Base-by-base conservation (phyloP, 805 yeast genomes). In the Tetrapisispora phaffii region DNA sequence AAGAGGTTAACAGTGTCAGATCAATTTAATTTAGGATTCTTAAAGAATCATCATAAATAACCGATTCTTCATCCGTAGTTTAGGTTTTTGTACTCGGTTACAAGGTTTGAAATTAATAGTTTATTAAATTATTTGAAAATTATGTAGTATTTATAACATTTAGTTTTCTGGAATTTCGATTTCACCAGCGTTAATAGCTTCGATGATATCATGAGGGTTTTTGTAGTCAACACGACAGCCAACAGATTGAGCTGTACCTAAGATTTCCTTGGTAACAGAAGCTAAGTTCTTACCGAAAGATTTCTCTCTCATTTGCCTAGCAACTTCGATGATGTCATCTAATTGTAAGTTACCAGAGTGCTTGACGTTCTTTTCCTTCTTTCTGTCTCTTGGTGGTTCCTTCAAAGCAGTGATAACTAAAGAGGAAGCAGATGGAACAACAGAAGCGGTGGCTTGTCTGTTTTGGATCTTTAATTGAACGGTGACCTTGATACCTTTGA, bases 301-400 rank as follows among this genome's bases (percentile, higher is more conserved):
- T 79, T 93, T 93, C 72, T 84, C 87, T 73, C 79, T 82, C 97
- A 93, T 90, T 70, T 82, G 82, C 77, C 96, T 89, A 66, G 98
- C 97, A 69, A 93, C 85, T 72, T 88, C 96, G 73, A 78, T 79
- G 75, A 93, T 85, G 76, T 90, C 96, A 67, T 88, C 95, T 67
- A 93, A 79, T 67, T 96, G 87, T 68, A 93, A 80, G 90, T 90
- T 93, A 79, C 98, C 98, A 72, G 81, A 82, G 86, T 93, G 98
- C 82, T 89, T 88, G 74, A 93, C 85, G 79, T 93, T 90, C 93
- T 93, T 93, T 72, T 93, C 97, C 95, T 93, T 93, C 94, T 93
- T 93, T 80, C 96, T 84, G 83, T 93, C 98, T 85, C 98, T 90
- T 71, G 96, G 96, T 63, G 98, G 88, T 81, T 93, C 98, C 82